A percentile compares a stretch with the other conserved stretches of the same genome.
These are phyloP conservation scores for Lactuca saligna DNA, from an alignment of 129 eudicot genomes.

Conservation along the genomic window DNA sequence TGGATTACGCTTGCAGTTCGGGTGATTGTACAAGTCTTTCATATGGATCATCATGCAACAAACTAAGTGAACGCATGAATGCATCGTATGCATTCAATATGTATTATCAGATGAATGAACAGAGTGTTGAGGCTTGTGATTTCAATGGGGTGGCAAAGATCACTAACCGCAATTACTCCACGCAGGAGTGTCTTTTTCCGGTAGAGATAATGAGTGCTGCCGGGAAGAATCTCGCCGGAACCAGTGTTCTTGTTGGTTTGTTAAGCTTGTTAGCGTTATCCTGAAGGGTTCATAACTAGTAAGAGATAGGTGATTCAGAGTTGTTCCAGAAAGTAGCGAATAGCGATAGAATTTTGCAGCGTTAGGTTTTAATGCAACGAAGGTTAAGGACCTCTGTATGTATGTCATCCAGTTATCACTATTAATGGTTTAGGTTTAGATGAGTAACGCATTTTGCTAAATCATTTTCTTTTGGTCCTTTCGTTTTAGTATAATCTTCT, in stretches of 20 bases:
- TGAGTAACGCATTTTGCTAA: neutral
- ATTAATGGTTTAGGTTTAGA: neutral
- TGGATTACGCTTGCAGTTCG: conserved; percentile 47
- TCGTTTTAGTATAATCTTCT: no score
- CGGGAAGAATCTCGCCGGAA: neutral
- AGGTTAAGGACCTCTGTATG: no score
- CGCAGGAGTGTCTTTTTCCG: conserved; percentile 36
- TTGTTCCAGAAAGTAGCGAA: neutral
- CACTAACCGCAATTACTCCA: conserved; percentile 22
- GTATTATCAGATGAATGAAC: conserved; percentile 54
- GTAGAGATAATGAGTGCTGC: conserved; percentile 33
- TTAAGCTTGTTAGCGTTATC: conserved; percentile 20
- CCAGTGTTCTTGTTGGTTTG: conserved; percentile 17
- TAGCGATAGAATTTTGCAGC: conserved; percentile 11
- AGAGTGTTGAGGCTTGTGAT: conserved; percentile 51
- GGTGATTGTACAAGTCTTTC: conserved; percentile 52
- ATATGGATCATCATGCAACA: conserved; percentile 32
- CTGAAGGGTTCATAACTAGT: neutral
- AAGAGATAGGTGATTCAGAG: neutral
- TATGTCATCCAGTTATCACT: neutral
- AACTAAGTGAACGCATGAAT: conserved; percentile 23
- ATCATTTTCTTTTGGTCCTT: neutral
- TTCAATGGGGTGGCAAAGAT: conserved; percentile 46
- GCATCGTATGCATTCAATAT: conserved; percentile 57
- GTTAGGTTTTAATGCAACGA: neutral